A percentile compares a stretch with the other conserved stretches of the same genome.
phyloP scores from a whole-genome alignment of 2,329 filamentous ascomycete genomes.

The Penicillium sp. region DNA sequence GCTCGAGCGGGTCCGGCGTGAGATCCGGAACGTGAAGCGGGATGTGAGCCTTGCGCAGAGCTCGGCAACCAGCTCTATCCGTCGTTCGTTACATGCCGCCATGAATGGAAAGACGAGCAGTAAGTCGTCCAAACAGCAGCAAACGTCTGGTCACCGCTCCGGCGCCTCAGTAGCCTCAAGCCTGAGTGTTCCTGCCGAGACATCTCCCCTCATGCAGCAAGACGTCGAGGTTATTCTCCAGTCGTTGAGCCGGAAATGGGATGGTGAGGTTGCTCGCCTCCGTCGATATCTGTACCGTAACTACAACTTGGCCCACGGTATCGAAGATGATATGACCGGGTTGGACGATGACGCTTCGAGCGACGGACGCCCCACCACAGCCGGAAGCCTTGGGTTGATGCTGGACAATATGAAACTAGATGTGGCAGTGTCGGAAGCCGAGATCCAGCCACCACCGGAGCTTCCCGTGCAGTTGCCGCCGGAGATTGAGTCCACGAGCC shows the following conservation, averaged over 20 bases:
- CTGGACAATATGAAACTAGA: constrained; percentile 33
- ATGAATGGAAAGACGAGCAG: too few species aligned
- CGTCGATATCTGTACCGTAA: constrained; percentile 41
- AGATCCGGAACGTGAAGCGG: constrained; percentile 46
- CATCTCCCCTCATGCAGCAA: too few species aligned
- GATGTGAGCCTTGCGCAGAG: too few species aligned
- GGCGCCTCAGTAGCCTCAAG: too few species aligned
- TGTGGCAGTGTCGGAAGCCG: constrained; percentile 25
- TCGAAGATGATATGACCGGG: constrained; percentile 17
- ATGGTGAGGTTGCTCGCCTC: constrained; percentile 36
- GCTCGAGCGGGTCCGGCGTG: constrained; percentile 51
- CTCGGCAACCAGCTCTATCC: constrained; percentile 30
- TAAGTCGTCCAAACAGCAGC: too few species aligned
- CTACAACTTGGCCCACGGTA: constrained; percentile 36
- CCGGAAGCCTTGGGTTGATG: constrained; percentile 32
- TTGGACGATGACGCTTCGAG: constrained; percentile 28
- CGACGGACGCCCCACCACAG: constrained; percentile 32
- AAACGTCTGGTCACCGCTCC: too few species aligned
- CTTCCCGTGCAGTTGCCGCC: too few species aligned
- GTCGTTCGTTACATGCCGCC: constrained; percentile 37
- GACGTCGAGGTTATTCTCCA: too few species aligned
- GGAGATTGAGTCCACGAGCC: too few species aligned
- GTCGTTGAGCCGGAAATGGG: constrained; percentile 40
- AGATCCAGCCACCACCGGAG: constrained; percentile 20
- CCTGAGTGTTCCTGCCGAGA: too few species aligned